Conservation (phyloP, 306 rosid species). For the Gynostemma pentaphyllum region DNA sequence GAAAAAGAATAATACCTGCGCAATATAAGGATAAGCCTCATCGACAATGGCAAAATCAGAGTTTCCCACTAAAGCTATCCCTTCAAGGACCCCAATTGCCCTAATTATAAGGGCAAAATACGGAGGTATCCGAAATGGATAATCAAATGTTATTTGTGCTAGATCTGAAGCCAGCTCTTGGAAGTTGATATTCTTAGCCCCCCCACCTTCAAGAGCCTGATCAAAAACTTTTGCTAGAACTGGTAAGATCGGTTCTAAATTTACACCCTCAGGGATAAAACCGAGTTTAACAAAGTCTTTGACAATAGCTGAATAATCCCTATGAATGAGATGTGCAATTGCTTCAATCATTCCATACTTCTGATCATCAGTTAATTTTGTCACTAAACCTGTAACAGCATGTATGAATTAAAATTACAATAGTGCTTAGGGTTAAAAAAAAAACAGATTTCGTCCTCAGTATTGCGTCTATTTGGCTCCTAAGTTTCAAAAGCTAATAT, state of each 20-base stretch:
- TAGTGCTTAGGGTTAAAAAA: not conserved
- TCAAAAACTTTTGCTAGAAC: constrained; percentile 97
- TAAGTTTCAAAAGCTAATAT: too few relatives aligned
- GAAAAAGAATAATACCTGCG: constrained; percentile 76
- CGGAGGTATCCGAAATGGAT: constrained; percentile 97
- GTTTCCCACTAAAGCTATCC: constrained; percentile 95
- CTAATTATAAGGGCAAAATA: constrained; percentile 97
- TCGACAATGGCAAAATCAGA: constrained; percentile 95
- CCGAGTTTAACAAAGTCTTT: constrained; percentile 89
- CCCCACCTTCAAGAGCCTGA: constrained; percentile 99
- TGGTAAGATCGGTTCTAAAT: constrained; percentile 90
- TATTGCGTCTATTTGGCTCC: too few relatives aligned
- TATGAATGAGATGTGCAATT: constrained; percentile 92
- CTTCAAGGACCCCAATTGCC: constrained; percentile 94
- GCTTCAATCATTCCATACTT: constrained; percentile 99
- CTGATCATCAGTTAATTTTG: constrained; percentile 94
- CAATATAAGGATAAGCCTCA: constrained; percentile 97
- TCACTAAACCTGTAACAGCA: constrained; percentile 70
- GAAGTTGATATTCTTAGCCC: constrained; percentile 94
- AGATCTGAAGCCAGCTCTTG: constrained; percentile 96
- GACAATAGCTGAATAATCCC: constrained; percentile 88
- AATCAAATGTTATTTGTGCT: constrained; percentile 97
- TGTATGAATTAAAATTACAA: constrained; percentile 5
- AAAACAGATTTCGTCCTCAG: too few relatives aligned
- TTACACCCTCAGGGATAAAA: constrained; percentile 89